Conservation (phyloP, 2,329 filamentous ascomycete species). For the Graphiopsis chlorocephala region DNA sequence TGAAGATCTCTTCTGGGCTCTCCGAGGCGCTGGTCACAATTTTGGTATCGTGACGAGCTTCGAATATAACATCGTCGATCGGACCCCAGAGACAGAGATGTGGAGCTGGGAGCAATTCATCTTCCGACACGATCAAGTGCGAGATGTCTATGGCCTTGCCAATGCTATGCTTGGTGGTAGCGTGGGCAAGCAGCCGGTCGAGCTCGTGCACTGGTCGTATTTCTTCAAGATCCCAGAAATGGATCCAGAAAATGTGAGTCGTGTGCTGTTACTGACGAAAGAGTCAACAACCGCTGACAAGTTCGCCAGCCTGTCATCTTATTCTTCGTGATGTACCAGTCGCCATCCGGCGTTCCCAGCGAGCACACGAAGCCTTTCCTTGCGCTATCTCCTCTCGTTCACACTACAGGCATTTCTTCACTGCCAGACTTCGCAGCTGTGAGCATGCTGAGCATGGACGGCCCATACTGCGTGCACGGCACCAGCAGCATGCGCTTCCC, state of each 20-base stretch:
- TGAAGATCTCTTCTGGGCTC: constrained; percentile 47
- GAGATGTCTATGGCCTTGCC: neutral
- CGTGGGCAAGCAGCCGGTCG: neutral
- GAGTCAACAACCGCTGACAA: neutral
- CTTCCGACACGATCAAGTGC: constrained; percentile 5
- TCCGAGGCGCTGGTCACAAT: constrained; percentile 44
- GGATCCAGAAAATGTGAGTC: constrained; percentile 1
- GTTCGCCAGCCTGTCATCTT: neutral
- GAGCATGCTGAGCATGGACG: neutral
- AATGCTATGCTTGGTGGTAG: neutral
- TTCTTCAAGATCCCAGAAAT: neutral
- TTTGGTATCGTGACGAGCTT: constrained; percentile 39
- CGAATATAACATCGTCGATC: constrained; percentile 38
- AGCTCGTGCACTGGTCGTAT: constrained; percentile 1
- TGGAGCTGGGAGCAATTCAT: constrained; percentile 3
- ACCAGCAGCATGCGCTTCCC: constrained; percentile 4
- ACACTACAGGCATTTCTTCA: neutral
- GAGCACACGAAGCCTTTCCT: neutral
- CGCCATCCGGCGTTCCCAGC: constrained; percentile 1
- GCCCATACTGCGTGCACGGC: neutral
- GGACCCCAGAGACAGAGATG: neutral
- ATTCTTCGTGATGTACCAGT: constrained; percentile 10
- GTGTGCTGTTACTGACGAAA: neutral
- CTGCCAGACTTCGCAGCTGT: constrained; percentile 1
- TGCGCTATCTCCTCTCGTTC: neutral